Percentiles rank a stretch among this genome's conserved stretches.
Evolutionary conservation across 257 asterid species (phyloP).

Genomic region (Gentiana dahurica): DNA sequence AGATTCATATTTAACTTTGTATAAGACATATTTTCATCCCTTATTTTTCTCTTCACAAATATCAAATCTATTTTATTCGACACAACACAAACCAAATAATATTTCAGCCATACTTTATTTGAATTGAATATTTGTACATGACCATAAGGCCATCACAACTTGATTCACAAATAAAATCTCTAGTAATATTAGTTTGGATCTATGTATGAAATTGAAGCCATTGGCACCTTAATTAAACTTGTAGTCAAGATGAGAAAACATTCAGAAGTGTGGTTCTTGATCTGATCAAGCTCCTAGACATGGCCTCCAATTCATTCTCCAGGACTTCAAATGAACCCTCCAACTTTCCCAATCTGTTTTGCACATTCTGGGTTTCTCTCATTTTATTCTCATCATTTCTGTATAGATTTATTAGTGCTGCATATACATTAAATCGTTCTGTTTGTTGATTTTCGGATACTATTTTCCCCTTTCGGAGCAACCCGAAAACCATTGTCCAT

Average conservation of each 20-base stretch:
- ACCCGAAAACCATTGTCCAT: constrained; percentile 28
- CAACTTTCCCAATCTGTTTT: constrained; percentile 17
- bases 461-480: constrained; percentile 9
- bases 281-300: constrained; percentile 22
- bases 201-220: too few species aligned
- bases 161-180: too few species aligned
- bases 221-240: too few species aligned
- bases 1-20: too few species aligned
- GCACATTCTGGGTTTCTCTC: constrained; percentile 4
- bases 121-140: too few species aligned
- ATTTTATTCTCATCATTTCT: constrained; percentile 5
- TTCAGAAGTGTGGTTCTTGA: constrained; percentile 18
- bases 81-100: too few species aligned
- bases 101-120: too few species aligned
- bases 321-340: constrained; percentile 9
- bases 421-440: constrained; percentile 11
- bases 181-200: too few species aligned
- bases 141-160: too few species aligned
- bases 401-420: constrained; percentile 3
- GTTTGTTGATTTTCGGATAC: constrained; percentile 13
- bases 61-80: too few species aligned
- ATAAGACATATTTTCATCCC: too few species aligned
- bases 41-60: too few species aligned
- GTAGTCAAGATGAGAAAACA: constrained; percentile 14
- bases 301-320: constrained; percentile 19